Percentiles rank a stretch among this genome's conserved stretches.
These are phyloP conservation scores for Mycena maculata DNA, from an alignment of 768 basidiomycete species.

Conservation along the genomic window DNA sequence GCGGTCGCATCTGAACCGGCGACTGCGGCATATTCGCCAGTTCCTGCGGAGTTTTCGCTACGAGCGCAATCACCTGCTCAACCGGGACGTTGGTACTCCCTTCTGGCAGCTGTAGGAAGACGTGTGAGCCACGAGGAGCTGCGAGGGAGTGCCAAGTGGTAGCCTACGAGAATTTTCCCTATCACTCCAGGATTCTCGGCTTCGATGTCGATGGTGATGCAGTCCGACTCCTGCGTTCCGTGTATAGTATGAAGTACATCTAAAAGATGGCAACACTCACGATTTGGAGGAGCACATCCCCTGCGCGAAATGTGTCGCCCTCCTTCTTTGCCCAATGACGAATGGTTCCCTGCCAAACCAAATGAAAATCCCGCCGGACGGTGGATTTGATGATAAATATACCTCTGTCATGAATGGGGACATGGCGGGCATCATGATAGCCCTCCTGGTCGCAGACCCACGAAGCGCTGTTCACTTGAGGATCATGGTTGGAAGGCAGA, in stretches of 20 bases:
- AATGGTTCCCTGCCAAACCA: slow-evolving; percentile 84
- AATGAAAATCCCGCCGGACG: no score
- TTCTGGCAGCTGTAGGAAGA: slow-evolving; percentile 26
- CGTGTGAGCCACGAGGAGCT: neutral
- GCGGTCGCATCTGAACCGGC: neutral
- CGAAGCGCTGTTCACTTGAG: slow-evolving; percentile 45
- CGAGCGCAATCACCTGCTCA: slow-evolving; percentile 75
- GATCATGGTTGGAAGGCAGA: neutral
- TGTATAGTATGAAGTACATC: neutral
- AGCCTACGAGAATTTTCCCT: slow-evolving; percentile 83
- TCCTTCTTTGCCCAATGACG: slow-evolving; percentile 83
- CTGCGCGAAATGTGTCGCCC: slow-evolving; percentile 76
- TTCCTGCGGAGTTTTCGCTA: slow-evolving; percentile 66
- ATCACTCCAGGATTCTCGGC: slow-evolving; percentile 90
- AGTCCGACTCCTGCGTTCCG: slow-evolving; percentile 71
- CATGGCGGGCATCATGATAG: slow-evolving; percentile 84
- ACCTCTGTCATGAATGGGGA: slow-evolving; percentile 92
- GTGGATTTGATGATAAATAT: no score
- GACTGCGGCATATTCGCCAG: slow-evolving; percentile 1
- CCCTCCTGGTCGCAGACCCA: slow-evolving; percentile 47
- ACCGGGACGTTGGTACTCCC: slow-evolving; percentile 58
- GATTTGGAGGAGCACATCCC: slow-evolving; percentile 83
- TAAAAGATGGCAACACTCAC: slow-evolving; percentile 50
- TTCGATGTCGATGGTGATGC: slow-evolving; percentile 88
- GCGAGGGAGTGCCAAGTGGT: neutral